A percentile compares a stretch with the other conserved stretches of the same genome.
phyloP scores from a whole-genome alignment of 139 green algal genomes.

The Desmodesmus armatus region DNA sequence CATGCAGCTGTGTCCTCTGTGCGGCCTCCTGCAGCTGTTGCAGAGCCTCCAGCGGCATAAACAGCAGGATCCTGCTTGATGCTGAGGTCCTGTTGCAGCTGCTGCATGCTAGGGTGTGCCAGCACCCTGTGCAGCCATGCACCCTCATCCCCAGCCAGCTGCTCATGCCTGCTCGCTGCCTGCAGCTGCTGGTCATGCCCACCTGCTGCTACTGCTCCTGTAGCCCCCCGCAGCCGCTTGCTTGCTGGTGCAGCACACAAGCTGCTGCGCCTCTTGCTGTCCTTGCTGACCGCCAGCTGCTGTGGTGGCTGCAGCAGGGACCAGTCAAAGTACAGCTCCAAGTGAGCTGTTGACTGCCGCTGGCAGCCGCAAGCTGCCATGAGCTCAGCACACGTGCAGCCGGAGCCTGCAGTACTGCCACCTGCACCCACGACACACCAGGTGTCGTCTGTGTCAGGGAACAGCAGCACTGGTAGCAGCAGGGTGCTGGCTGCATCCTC shows the following conservation, averaged over 20 bases:
- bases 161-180: not conserved
- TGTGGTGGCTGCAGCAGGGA: conserved; percentile 3
- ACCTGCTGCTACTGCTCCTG: not conserved
- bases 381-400: conserved; percentile 1
- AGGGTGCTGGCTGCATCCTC: not conserved
- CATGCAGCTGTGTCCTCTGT: no score
- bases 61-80: no score
- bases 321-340: conserved; percentile 42
- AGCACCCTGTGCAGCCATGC: not conserved
- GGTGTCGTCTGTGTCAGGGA: not conserved
- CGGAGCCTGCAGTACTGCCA: not conserved
- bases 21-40: no score
- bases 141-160: not conserved
- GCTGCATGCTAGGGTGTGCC: no score
- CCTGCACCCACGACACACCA: not conserved
- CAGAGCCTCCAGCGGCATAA: no score
- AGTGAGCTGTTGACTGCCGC: not conserved
- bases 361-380: conserved; percentile 18
- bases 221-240: not conserved
- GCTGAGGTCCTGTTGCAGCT: no score
- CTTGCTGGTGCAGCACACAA: not conserved
- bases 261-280: not conserved
- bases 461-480: not conserved
- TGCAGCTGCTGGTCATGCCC: not conserved
- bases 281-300: not conserved